These are phyloP conservation scores for Oenanthe sinensis DNA, from an alignment of 129 eudicot genomes.

Conservation along the genomic window DNA sequence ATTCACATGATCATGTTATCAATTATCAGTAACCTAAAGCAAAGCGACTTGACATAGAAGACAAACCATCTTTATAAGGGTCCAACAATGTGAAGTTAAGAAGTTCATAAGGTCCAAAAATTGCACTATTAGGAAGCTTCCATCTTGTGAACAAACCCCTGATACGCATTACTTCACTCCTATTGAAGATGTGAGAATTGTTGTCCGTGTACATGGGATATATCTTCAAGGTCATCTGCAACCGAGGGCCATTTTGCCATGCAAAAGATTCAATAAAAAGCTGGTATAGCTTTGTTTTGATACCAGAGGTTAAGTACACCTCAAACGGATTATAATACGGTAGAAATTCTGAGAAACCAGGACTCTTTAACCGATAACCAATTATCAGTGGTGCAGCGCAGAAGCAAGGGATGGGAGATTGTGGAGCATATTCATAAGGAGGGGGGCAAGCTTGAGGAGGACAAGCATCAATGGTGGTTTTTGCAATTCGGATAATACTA, in stretches of 20 bases:
- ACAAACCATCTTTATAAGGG: slow-evolving; percentile 53
- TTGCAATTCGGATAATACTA: slow-evolving; percentile 22
- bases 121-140: slow-evolving; percentile 46
- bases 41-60: slow-evolving; percentile 4
- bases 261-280: slow-evolving; percentile 34
- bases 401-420: slow-evolving; percentile 48
- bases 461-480: slow-evolving; percentile 33
- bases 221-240: slow-evolving; percentile 47
- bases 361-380: slow-evolving; percentile 69
- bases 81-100: slow-evolving; percentile 47
- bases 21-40: neutral
- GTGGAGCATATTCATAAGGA: slow-evolving; percentile 53
- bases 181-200: slow-evolving; percentile 29
- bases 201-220: slow-evolving; percentile 37
- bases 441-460: slow-evolving; percentile 43
- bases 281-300: slow-evolving; percentile 36
- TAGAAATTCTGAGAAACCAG: slow-evolving; percentile 47
- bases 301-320: slow-evolving; percentile 47
- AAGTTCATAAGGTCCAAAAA: slow-evolving; percentile 83
- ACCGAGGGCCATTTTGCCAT: slow-evolving; percentile 67
- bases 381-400: slow-evolving; percentile 64
- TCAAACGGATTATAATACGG: slow-evolving; percentile 41
- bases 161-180: slow-evolving; percentile 51
- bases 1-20: neutral
- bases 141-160: slow-evolving; percentile 57